Base-by-base conservation (phyloP, 2,329 filamentous ascomycete genomes). In the Phaeosphaeriaceae sp. region DNA sequence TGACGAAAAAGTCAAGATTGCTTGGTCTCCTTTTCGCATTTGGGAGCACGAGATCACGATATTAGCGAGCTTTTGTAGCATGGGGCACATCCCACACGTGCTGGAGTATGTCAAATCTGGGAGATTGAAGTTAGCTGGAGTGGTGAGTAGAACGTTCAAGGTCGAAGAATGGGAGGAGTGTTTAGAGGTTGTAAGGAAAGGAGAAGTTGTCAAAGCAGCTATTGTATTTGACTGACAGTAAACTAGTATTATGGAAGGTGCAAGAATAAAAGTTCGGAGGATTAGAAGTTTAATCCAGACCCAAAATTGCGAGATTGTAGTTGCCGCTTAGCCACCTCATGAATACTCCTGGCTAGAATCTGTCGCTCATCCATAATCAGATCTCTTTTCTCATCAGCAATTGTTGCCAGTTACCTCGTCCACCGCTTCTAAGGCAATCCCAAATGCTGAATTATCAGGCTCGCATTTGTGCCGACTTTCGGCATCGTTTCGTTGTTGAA, bases 161-260 rank as follows among this genome's bases (percentile, higher is more conserved):
- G 77, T 90, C n/a, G 87, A 90, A 66, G 81, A 90, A 68, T 90
- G 86, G 81, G 83, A 77, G 37, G 84, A 88, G 68, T 87, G 86
- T 53, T 75, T 90, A 58, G 83, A 89, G 70, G 81, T 83, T 48
- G 89, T 90, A 78, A 83, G 80, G 64, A 86, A 88, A 75, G 89
- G 89, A 79, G 83, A 77, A 44, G 87, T 86, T 50, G 88, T 90
- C 68, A 90, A 90, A 79, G 87, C 87, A 43, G 86, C 85, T 13
- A 89, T 90, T 70, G 81, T 85, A 38, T 89, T 88, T 63, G 86
- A 89, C 2, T 60, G 21, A 32, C 6, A 11, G 15, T 16, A 32
- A 18, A 32, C 5, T 9, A 17, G n/a, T 2, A 15, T 15, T 34
- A 4, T 6, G 12, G 8, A 34, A 34, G n/a, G 4, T n/a, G n/a